These are phyloP conservation scores for Chalciporus pseudorubinellus DNA, from an alignment of 768 basidiomycete species.

Conservation along the genomic window DNA sequence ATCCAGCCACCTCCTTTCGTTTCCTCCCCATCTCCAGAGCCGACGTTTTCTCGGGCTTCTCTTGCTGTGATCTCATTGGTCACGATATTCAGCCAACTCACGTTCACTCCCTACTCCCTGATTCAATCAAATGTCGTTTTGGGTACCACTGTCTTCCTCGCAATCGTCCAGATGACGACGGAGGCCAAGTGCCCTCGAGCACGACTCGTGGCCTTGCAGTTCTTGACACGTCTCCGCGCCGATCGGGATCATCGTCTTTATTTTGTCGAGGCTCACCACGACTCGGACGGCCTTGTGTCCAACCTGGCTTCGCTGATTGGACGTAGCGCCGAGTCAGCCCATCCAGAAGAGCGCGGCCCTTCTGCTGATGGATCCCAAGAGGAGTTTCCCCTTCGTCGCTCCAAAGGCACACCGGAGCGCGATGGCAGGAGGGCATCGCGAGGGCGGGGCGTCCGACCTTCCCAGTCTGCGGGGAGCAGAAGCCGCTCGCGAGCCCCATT, in stretches of 20 bases:
- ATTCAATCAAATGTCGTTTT: constrained; percentile 45
- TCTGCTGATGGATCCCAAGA: constrained; percentile 25
- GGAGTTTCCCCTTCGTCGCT: constrained; percentile 39
- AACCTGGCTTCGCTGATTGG: constrained; percentile 65
- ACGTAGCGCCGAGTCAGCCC: constrained; percentile 37
- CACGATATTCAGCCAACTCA: constrained; percentile 64
- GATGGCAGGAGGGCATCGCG: constrained; percentile 51
- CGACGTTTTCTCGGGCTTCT: constrained; percentile 46
- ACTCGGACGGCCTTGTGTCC: constrained; percentile 54
- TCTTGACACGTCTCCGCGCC: constrained; percentile 83
- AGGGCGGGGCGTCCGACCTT: constrained; percentile 45
- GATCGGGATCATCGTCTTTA: constrained; percentile 88
- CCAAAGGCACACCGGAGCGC: constrained; percentile 49
- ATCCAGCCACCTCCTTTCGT: constrained; percentile 29
- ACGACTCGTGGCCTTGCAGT: constrained; percentile 74
- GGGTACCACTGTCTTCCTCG: constrained; percentile 52
- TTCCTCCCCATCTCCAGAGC: constrained; percentile 25
- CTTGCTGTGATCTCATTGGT: constrained; percentile 64
- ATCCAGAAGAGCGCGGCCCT: constrained; percentile 27
- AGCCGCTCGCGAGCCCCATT: constrained; percentile 59
- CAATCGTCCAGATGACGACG: constrained; percentile 47
- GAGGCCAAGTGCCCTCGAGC: constrained; percentile 54
- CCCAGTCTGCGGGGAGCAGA: constrained; percentile 50
- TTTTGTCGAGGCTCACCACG: constrained; percentile 52
- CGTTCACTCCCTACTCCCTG: constrained; percentile 64